Conservation (phyloP, 208 protist species). For the Tritrichomonas foetus region DNA sequence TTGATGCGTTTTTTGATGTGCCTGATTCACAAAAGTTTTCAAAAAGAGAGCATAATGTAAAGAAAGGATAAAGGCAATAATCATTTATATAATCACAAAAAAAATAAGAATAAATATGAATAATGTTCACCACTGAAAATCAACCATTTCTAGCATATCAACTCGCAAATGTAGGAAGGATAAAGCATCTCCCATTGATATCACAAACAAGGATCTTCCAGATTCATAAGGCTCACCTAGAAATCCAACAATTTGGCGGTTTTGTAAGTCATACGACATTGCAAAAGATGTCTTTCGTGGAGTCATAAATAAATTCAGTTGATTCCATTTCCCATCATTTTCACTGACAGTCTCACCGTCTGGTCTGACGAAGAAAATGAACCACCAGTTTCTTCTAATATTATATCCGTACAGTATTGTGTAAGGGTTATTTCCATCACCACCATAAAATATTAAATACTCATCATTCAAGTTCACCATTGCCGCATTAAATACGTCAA, state of each 20-base stretch:
- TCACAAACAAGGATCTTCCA: no score
- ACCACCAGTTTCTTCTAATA: background rate
- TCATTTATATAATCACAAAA: no score
- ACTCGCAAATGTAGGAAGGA: no score
- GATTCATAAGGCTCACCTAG: background rate
- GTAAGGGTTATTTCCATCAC: background rate
- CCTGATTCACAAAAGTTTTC: no score
- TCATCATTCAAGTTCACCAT: background rate
- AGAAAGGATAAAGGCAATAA: no score
- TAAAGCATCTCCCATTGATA: no score
- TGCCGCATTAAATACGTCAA: background rate
- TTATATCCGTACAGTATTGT: background rate
- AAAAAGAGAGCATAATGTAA: no score
- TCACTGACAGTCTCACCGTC: background rate
- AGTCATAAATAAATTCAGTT: background rate
- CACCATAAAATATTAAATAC: background rate
- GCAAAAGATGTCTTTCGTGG: background rate
- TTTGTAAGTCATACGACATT: background rate
- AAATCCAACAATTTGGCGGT: background rate
- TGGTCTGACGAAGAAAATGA: background rate
- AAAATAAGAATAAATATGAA: no score
- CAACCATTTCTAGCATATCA: no score
- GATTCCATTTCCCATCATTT: background rate
- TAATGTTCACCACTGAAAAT: no score
- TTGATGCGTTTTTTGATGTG: no score